Evolutionary conservation across 2,329 filamentous ascomycete species (phyloP).

Genomic region (Cercospora canescens): DNA sequence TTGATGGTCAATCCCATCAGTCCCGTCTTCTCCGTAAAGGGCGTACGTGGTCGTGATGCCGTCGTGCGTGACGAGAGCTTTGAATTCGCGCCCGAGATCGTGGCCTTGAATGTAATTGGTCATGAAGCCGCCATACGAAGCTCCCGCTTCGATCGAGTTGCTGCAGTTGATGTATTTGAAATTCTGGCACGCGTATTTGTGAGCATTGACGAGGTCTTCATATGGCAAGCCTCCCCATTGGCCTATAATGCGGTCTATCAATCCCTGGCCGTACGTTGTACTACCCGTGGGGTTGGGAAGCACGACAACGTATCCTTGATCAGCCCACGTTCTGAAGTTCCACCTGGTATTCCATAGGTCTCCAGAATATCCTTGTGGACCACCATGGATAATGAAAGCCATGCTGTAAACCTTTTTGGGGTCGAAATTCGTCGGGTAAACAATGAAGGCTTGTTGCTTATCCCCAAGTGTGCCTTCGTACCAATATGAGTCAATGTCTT

Average conservation of each 20-base stretch:
- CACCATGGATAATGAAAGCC: constrained; percentile 34
- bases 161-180: constrained; percentile 28
- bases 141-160: constrained; percentile 28
- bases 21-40: constrained; percentile 51
- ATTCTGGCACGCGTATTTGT: constrained; percentile 24
- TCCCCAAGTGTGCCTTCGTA: constrained; percentile 31
- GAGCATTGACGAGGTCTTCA: constrained; percentile 28
- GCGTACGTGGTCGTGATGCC: constrained; percentile 57
- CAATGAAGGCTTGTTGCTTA: constrained; percentile 26
- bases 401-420: constrained; percentile 30
- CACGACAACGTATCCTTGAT: constrained; percentile 36
- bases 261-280: constrained; percentile 33
- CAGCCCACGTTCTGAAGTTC: constrained; percentile 33
- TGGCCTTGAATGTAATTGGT: constrained; percentile 72
- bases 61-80: constrained; percentile 84
- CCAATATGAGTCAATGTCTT: constrained; percentile 25
- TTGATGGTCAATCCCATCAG: constrained; percentile 54
- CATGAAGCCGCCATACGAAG: constrained; percentile 42
- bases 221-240: constrained; percentile 28
- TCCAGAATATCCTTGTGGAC: constrained; percentile 32
- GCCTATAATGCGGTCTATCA: constrained; percentile 30
- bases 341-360: constrained; percentile 33
- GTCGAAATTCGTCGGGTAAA: constrained; percentile 31
- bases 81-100: constrained; percentile 77
- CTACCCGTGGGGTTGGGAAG: constrained; percentile 33